These are phyloP conservation scores for Phytophthora sp. DNA, from an alignment of 352 stramenopile species.

Conservation along the genomic window DNA sequence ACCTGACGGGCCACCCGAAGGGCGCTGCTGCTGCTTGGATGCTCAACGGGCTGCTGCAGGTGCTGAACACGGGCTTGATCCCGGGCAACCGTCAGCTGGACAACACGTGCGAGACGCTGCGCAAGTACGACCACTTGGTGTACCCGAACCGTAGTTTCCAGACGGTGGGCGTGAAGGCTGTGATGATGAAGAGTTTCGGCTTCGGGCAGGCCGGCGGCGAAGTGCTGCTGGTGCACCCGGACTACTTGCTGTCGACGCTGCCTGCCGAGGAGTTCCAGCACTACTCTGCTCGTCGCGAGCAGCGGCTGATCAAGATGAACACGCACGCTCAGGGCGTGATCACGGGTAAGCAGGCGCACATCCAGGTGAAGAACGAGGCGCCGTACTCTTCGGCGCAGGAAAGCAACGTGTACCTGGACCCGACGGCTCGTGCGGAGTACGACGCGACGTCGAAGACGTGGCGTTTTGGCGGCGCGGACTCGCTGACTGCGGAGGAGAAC, in stretches of 20 bases:
- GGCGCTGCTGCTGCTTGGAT: slow-evolving; percentile 83
- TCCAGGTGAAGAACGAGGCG: slow-evolving; percentile 84
- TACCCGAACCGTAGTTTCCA: slow-evolving; percentile 86
- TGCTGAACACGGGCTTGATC: slow-evolving; percentile 78
- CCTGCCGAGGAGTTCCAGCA: slow-evolving; percentile 47
- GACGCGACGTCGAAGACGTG: slow-evolving; percentile 70
- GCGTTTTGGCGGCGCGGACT: slow-evolving; percentile 64
- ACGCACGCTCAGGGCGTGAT: slow-evolving; percentile 78
- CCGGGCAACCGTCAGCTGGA: slow-evolving; percentile 86
- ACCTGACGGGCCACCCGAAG: slow-evolving; percentile 85
- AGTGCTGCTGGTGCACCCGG: slow-evolving; percentile 74
- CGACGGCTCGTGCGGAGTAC: slow-evolving; percentile 77
- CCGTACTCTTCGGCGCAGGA: slow-evolving; percentile 85
- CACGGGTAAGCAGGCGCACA: slow-evolving; percentile 72
- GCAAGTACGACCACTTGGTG: slow-evolving; percentile 79
- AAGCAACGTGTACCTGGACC: slow-evolving; percentile 87
- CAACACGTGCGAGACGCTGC: slow-evolving; percentile 73
- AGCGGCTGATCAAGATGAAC: slow-evolving; percentile 79
- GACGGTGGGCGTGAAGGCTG: slow-evolving; percentile 80
- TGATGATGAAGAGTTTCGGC: slow-evolving; percentile 85
- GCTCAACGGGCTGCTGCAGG: slow-evolving; percentile 84
- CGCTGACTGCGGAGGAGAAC: slow-evolving; percentile 38
- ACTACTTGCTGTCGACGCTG: slow-evolving; percentile 73
- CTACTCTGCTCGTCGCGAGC: slow-evolving; percentile 65
- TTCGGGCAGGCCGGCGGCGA: slow-evolving; percentile 84